Base-by-base conservation (phyloP, 2,329 filamentous ascomycete species). In the Camillea tinctor region DNA sequence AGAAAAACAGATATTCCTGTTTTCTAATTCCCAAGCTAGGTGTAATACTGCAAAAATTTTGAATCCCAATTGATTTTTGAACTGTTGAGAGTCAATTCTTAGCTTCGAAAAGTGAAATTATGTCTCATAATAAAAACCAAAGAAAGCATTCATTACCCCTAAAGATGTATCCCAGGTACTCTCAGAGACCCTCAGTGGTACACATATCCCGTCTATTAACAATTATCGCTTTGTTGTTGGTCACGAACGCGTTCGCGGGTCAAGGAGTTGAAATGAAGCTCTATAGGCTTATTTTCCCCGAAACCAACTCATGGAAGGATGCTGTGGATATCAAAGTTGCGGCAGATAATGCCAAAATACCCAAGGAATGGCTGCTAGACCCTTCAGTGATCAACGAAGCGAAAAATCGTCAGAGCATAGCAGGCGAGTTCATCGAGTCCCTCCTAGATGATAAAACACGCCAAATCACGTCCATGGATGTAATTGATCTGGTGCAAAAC, bases 331-430 rank as follows among this genome's bases (percentile, higher is more conserved):
- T 6, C 36, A 44, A 44, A 44, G 36, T 44, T 15, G 36, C 36
- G 36, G 36, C 13, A 48, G 50, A 49, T 15, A 40, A 24, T 2
- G 36, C 19, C 4, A 57, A 57, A 30, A 57, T 57, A 19, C 26
- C 52, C 44, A 15, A 50, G 17, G 50, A 52, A 52, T 57, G 56
- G 56, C 40, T 57, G 26, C 56, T 57, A 17, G 7, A 30, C 21
- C n/a, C 9, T 7, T 19, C 19, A 24, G 26, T 53, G n/a, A 11
- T 57, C 15, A 17, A 19, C 6, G 30, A 20, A 3, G 50, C 30
- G 20, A 48, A 53, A 17, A 8, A 24, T 20, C 24, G 30, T 26
- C 50, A 21, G 48, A n/a, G 9, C 6, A 57, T 57, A 19, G 21
- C 48, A 13, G 57, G 50, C 22, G 20, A 54, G 20, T 59, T 59